These are phyloP conservation scores for Pleurotus citrinopileatus DNA, from an alignment of 768 basidiomycete species.

Conservation along the genomic window DNA sequence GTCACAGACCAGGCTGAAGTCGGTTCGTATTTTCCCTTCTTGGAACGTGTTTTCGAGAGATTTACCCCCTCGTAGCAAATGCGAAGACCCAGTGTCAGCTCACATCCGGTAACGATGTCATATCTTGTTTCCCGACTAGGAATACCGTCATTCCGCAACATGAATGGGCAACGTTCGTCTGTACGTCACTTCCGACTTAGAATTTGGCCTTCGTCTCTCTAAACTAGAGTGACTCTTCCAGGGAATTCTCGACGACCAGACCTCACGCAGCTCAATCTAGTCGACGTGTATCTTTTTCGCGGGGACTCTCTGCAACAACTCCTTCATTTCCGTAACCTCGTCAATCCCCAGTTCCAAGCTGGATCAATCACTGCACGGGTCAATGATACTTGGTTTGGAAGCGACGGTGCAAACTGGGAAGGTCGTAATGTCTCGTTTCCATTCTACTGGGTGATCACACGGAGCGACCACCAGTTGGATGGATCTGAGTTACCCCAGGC, in stretches of 20 bases:
- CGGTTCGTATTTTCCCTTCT: constrained; percentile 19
- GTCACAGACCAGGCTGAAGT: constrained; percentile 35
- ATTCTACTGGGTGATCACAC: constrained; percentile 78
- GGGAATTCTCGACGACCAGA: constrained; percentile 77
- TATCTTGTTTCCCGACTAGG: constrained; percentile 72
- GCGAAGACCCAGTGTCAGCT: constrained; percentile 52
- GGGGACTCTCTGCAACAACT: constrained; percentile 61
- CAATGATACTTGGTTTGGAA: constrained; percentile 76
- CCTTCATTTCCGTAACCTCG: constrained; percentile 35
- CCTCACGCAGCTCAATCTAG: constrained; percentile 55
- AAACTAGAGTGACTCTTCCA: constrained; percentile 24
- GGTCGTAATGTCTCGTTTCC: constrained; percentile 59
- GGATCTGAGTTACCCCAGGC: constrained; percentile 63
- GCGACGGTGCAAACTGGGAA: constrained; percentile 44
- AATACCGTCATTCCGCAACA: constrained; percentile 65
- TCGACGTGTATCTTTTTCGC: constrained; percentile 77
- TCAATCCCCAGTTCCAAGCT: constrained; percentile 50
- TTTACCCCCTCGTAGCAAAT: constrained; percentile 22
- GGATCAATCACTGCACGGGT: constrained; percentile 54
- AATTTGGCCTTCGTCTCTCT: constrained; percentile 11
- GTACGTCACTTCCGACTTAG: constrained; percentile 47
- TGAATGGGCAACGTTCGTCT: constrained; percentile 74
- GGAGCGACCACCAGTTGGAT: constrained; percentile 49
- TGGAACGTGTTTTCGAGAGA: constrained; percentile 8
- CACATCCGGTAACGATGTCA: constrained; percentile 63